Base-by-base conservation (phyloP, 2,329 filamentous ascomycete species). In the Aspergillus ruber region DNA sequence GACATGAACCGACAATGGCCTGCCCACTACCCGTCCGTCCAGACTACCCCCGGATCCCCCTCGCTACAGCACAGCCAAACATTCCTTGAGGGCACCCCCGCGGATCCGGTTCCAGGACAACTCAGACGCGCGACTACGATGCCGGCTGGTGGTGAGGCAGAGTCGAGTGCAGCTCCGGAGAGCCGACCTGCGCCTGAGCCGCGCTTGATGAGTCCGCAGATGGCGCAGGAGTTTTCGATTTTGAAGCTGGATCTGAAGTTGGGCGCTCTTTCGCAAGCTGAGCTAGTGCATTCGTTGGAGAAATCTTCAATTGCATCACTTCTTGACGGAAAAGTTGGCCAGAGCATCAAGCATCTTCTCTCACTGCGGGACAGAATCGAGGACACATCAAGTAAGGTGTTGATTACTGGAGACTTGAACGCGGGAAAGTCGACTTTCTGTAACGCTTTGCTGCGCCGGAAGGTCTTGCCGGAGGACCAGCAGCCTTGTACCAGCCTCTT, bases 371-470 rank as follows among this genome's bases (percentile, higher is more conserved):
- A 97, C 56, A 84, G 93, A 45, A 98, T 98, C 53, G 93, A 97
- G 65, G 93, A 98, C 68, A 97, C 89, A 0, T 88, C 91, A 4
- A 97, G 91, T 71, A 98, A 98, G 68, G 93, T 98, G 1, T 73
- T 98, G 49, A 84, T 98, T 15, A 98, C 93, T 0, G 93, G 93
- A 61, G 93, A 98, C 65, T 71, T 98, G 46, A 98, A 98, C 63
- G 91, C 93, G 7, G 93, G 93, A 63, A 98, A 98, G 66, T 98
- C 93, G 3, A 98, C 93, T 1, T 98, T 98, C 61, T 98, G 93
- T 73, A 98, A 98, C 68, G 93, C 93, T n/a, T 75, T 98, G 2
- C 72, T 98, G 36, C 85, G 93, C 51, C 83, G 90, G 52, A 97
- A 97, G 69, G 81, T 98, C 23, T 72, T 98, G 3, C 93, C 93